Evolutionary conservation across 495 filamentous ascomycete species (phyloP), one percentile per base, ranked within the genome.

Genomic region (Apodospora peruviana): DNA sequence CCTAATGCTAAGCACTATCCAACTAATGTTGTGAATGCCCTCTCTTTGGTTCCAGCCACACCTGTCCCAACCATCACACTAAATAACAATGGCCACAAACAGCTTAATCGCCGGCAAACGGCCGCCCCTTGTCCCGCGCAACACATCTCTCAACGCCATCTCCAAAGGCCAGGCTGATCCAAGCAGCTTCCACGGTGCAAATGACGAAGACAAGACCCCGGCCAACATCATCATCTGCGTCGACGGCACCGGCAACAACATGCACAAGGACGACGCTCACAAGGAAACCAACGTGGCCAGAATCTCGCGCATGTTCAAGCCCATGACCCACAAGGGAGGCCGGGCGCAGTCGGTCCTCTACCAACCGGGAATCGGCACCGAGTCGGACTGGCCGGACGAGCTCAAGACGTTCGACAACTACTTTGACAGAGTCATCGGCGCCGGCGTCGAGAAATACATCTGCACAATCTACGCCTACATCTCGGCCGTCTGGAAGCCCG

Each of bases 401-500:
- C 21, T 8, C 19, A 16, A 20, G 20, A 18, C 39, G 4, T 14
- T 14, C 20, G 39, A 40, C 5, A 20, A 36, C n/a, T n/a, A n/a
- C n/a, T n/a, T n/a, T n/a, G n/a, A n/a, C n/a, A 10, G 23, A 36
- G 29, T n/a, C 4, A 4, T 34, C 36, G 19, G 14, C 12, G 25
- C 16, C 18, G 36, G 24, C 19, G 10, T 39, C 11, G 45, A 10
- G 16, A 24, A n/a, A 17, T 18, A 48, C n/a, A 25, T 48, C 19
- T 22, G 21, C 20, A 18, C 36, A 14, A 18, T 42, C n/a, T 48
- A 48, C 36, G 23, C 23, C 21, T 48, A 32, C 38, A 16, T 48
- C 19, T 40, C 18, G 20, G 14, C n/a, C 7, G 25, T 7, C 19
- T 51, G 41, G 24, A 18, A 21, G 19, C 54, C 53, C 0, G 69